A percentile compares a stretch with the other conserved stretches of the same genome.
Evolutionary conservation across 208 protist species (phyloP).

Genomic region (Angomonas deanei): DNA sequence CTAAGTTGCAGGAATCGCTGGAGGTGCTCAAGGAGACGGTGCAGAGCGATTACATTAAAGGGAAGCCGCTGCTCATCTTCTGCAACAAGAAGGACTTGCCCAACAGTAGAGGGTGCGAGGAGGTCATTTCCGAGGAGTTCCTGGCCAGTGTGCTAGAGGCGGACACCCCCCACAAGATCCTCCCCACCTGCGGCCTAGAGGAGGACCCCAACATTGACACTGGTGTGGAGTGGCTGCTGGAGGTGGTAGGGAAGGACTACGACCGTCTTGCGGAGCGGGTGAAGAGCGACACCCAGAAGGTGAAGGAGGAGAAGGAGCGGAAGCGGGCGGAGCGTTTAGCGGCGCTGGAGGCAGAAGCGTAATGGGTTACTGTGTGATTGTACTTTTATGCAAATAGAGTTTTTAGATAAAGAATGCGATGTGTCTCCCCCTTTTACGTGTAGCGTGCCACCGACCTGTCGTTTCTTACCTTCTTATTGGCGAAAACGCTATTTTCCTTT

Average conservation of each 20-base stretch:
- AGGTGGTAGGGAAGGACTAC: conserved; percentile 53
- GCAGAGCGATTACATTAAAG: conserved; percentile 88
- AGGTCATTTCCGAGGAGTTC: conserved; percentile 74
- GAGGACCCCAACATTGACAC: conserved; percentile 70
- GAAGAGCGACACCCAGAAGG: conserved; percentile 38
- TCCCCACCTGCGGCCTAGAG: conserved; percentile 70
- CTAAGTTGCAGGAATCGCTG: conserved; percentile 57
- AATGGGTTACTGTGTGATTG: too few species aligned
- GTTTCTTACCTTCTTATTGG: conserved; percentile 3
- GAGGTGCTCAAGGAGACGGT: conserved; percentile 75
- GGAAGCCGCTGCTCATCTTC: conserved; percentile 98
- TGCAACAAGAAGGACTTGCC: conserved; percentile 99
- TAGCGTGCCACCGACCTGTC: too few species aligned
- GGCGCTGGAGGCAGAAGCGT: conserved; percentile 28
- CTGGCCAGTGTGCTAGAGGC: conserved; percentile 43
- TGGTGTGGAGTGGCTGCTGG: conserved; percentile 85
- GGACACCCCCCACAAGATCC: conserved; percentile 44
- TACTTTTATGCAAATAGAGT: too few species aligned
- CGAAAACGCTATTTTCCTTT: background rate
- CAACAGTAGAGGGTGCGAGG: conserved; percentile 49
- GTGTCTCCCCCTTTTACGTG: background rate
- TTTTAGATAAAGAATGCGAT: background rate
- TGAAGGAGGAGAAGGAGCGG: conserved; percentile 68
- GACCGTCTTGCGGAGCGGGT: conserved; percentile 53
- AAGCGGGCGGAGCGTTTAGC: conserved; percentile 60